Conservation (phyloP, 2,329 filamentous ascomycete species). For the Colletotrichum brevisporum region DNA sequence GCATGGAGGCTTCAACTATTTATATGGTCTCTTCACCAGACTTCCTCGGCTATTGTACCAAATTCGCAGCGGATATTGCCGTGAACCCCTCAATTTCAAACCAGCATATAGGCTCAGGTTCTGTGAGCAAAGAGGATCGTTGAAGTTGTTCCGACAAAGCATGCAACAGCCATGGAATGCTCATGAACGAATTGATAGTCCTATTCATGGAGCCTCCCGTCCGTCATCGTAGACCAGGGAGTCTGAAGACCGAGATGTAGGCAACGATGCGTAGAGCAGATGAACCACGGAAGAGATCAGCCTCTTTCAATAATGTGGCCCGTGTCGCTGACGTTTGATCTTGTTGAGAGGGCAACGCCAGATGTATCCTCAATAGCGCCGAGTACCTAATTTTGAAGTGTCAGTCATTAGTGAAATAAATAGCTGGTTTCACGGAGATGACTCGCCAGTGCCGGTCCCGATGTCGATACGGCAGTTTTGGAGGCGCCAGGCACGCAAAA, state of each 20-base stretch:
- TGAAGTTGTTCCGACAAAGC: too few species aligned
- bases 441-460: conserved; percentile 63
- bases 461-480: conserved; percentile 61
- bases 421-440: background rate
- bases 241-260: conserved; percentile 54
- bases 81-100: conserved; percentile 65
- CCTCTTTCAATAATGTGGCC: conserved; percentile 55
- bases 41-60: conserved; percentile 57
- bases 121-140: conserved; percentile 43
- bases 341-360: too few species aligned
- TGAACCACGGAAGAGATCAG: conserved; percentile 57
- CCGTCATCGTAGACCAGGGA: conserved; percentile 59
- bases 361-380: conserved; percentile 65
- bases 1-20: conserved; percentile 42
- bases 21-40: conserved; percentile 50
- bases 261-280: conserved; percentile 59
- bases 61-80: conserved; percentile 59
- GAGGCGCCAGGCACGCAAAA: conserved; percentile 38
- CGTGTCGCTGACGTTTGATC: too few species aligned
- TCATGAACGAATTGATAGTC: conserved; percentile 71
- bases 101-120: conserved; percentile 60
- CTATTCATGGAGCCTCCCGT: conserved; percentile 67
- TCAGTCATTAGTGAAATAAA: background rate
- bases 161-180: conserved; percentile 46
- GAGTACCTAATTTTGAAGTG: conserved; percentile 54